Evolutionary conservation across 75 land plant genomes (phyloP), one percentile per base, ranked within the genome.

Genomic region (Pinus taeda): DNA sequence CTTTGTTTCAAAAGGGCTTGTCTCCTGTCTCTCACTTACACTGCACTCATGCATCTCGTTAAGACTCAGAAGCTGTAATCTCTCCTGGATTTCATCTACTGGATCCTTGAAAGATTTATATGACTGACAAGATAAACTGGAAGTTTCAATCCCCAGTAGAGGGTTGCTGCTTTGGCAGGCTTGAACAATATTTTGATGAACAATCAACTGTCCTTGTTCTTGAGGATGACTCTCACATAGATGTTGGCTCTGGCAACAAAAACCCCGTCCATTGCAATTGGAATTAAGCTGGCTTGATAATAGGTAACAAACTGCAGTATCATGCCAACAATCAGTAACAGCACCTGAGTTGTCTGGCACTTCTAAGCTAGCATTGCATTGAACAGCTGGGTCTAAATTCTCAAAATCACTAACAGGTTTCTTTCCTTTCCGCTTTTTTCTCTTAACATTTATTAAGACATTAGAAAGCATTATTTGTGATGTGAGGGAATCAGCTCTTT

Each of bases 1-100:
- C 15, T 59, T 77, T 3, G 57, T 70, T 24, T 78, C 72, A 65
- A 77, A 67, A 8, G 82, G 82, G 15, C 77, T 66, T 60, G 59
- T 39, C n/a, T 77, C 73, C 15, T 65, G 72, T 22, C 74, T 69
- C 22, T 42, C 36, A 22, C 36, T 36, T 69, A 69, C 42, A 42
- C 53, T 69, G 53, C n/a, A 69, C 49, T 20, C 53, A 36, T 42
- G 71, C 33, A 37, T 18, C 22, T 42, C 71, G 6, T 20, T 36
- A 69, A 69, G 36, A 17, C 3, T 69, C 71, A 69, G 24, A 22
- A 37, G 20, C 36, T 69, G 8, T 11, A 69, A 42, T 42, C 53
- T 69, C 22, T 42, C 53, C 42, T 69, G 22, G 21, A 69, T 42
- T 18, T 9, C 71, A 69, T 69, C 71, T 12, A 69, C 3, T 8